Percentiles rank a stretch among this genome's conserved stretches.
phyloP scores from a whole-genome alignment of 495 filamentous ascomycete genomes.

The Tetracladium marchalianum region DNA sequence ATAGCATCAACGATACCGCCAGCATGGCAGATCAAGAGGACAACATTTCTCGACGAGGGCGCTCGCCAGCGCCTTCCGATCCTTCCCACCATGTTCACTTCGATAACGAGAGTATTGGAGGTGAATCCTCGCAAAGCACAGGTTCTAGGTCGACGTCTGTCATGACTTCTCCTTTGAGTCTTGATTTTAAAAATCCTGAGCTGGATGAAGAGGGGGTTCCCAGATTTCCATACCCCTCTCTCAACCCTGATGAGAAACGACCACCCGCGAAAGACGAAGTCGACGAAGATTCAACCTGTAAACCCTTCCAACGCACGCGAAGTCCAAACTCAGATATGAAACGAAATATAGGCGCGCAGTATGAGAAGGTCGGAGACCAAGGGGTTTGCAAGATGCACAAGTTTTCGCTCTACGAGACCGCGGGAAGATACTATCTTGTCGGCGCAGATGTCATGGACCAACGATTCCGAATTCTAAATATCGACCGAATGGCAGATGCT shows the following conservation, averaged over 20 bases:
- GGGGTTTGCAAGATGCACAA: conserved; percentile 84
- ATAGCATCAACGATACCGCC: conserved; percentile 3
- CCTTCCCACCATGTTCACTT: conserved; percentile 11
- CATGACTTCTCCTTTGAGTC: conserved; percentile 17
- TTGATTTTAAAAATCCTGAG: conserved; percentile 11
- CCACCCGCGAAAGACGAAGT: conserved; percentile 26
- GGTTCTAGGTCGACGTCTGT: conserved; percentile 17
- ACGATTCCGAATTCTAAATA: conserved; percentile 84
- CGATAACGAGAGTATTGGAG: conserved; percentile 10
- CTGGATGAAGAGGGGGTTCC: conserved; percentile 7
- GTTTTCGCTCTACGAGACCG: conserved; percentile 91
- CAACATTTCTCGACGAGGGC: conserved; percentile 10
- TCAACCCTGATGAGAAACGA: conserved; percentile 1
- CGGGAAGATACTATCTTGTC: conserved; percentile 85
- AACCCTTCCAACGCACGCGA: conserved; percentile 51
- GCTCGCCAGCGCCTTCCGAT: conserved; percentile 7
- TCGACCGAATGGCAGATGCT: conserved; percentile 78
- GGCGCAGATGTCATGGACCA: conserved; percentile 83
- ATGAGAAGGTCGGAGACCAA: conserved; percentile 55
- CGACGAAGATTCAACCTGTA: conserved; percentile 55
- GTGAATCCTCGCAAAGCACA: conserved; percentile 10
- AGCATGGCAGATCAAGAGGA: conserved; percentile 18
- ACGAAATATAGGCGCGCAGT: conserved; percentile 35
- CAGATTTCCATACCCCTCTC: conserved; percentile 12
- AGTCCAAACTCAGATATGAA: conserved; percentile 43